A percentile compares a stretch with the other conserved stretches of the same genome.
phyloP scores from a whole-genome alignment of 2,329 filamentous ascomycete genomes.

The Aureobasidium lini region DNA sequence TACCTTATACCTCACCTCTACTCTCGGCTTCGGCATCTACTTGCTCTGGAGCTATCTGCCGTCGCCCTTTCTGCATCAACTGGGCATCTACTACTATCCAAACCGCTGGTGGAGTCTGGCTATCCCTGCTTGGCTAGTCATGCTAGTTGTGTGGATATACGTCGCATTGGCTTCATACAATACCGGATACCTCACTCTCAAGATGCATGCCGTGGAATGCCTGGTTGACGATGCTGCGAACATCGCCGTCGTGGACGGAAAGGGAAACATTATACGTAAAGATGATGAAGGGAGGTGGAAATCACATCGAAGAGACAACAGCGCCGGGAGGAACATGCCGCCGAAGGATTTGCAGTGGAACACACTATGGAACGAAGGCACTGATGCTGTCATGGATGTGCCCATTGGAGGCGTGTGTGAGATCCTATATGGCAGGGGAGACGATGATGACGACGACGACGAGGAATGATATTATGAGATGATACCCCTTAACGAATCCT shows the following conservation, averaged over 20 bases:
- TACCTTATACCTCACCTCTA: constrained; percentile 86
- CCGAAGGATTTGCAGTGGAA: constrained; percentile 59
- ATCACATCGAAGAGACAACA: constrained; percentile 22
- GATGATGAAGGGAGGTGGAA: constrained; percentile 17
- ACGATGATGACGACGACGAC: background rate
- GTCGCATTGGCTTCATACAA: constrained; percentile 89
- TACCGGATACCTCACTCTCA: constrained; percentile 76
- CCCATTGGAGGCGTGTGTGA: constrained; percentile 93
- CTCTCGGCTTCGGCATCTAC: constrained; percentile 67
- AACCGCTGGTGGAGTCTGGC: constrained; percentile 97
- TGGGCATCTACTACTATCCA: constrained; percentile 95
- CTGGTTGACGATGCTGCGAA: constrained; percentile 86
- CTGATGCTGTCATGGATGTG: constrained; percentile 95
- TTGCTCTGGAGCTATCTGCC: constrained; percentile 84
- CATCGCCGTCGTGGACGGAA: constrained; percentile 71
- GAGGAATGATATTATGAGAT: background rate
- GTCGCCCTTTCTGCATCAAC: constrained; percentile 79
- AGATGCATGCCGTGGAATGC: constrained; percentile 72
- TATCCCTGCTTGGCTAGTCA: constrained; percentile 82
- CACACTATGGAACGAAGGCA: constrained; percentile 80
- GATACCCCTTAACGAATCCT: no score
- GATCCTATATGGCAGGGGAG: constrained; percentile 69
- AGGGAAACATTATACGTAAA: constrained; percentile 48
- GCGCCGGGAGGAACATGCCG: constrained; percentile 19
- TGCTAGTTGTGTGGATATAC: constrained; percentile 85